These are phyloP conservation scores for Spergularia bocconei DNA, from an alignment of 148 eudicot genomes.

Conservation along the genomic window DNA sequence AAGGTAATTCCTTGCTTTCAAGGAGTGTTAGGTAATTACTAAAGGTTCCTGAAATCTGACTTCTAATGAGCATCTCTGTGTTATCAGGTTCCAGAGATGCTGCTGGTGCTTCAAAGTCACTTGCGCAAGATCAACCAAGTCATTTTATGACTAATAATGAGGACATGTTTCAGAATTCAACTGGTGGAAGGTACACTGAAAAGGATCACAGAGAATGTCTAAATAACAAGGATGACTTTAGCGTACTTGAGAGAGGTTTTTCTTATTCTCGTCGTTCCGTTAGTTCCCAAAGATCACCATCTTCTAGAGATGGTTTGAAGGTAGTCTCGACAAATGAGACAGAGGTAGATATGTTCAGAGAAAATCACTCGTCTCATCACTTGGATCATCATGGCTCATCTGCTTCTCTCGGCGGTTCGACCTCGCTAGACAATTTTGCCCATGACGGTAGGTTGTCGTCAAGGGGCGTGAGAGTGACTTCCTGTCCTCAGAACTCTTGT, in stretches of 20 bases:
- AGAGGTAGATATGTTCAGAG: conserved; percentile 32
- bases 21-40: conserved; percentile 22
- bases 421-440: conserved; percentile 17
- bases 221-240: conserved; percentile 23
- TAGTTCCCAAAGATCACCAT: conserved; percentile 26
- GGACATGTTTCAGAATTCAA: conserved; percentile 25
- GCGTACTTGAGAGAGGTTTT: conserved; percentile 22
- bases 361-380: conserved; percentile 28
- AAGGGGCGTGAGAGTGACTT: conserved; percentile 23
- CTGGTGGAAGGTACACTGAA: conserved; percentile 20
- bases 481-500: conserved; percentile 24
- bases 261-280: conserved; percentile 26
- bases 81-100: conserved; percentile 46
- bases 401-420: conserved; percentile 24
- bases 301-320: conserved; percentile 29
- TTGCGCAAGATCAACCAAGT: conserved; percentile 26
- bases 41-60: conserved; percentile 18
- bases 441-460: conserved; percentile 23
- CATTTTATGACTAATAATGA: conserved; percentile 19
- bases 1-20: conserved; percentile 42
- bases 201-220: conserved; percentile 30
- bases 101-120: conserved; percentile 28
- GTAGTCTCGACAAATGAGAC: conserved; percentile 27
- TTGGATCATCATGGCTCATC: conserved; percentile 23
- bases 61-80: conserved; percentile 36